Evolutionary conservation across 2,329 filamentous ascomycete genomes (phyloP).

Genomic region (Lomentospora prolificans): DNA sequence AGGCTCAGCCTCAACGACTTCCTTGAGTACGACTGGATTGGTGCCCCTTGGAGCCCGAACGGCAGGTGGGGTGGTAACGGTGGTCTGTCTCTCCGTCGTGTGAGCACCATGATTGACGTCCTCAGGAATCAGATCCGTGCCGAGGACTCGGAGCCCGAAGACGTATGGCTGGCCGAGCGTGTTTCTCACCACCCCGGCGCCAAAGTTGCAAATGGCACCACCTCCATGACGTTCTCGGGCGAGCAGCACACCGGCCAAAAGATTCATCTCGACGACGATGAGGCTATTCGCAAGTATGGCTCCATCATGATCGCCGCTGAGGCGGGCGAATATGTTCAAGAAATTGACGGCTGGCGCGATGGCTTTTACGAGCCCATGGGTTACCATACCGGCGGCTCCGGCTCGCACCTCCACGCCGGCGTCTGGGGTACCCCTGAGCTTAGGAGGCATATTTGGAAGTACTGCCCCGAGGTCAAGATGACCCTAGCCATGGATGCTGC

Average conservation of each 20-base stretch:
- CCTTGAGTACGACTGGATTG: conserved; percentile 43
- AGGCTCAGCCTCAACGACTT: conserved; percentile 36
- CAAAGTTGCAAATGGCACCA: conserved; percentile 40
- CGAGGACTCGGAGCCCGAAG: conserved; percentile 38
- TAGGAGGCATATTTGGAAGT: conserved; percentile 42
- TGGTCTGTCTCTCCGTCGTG: conserved; percentile 40
- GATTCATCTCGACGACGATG: conserved; percentile 14
- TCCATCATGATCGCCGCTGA: conserved; percentile 18
- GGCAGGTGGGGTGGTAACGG: conserved; percentile 40
- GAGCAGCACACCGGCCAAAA: conserved; percentile 31
- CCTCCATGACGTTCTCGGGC: conserved; percentile 38
- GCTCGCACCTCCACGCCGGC: conserved; percentile 29
- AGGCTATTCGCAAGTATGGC: conserved; percentile 15
- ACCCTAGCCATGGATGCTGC: conserved; percentile 44
- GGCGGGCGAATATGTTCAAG: conserved; percentile 25
- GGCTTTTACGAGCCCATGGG: conserved; percentile 49
- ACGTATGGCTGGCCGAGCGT: conserved; percentile 45
- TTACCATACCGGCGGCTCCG: conserved; percentile 44
- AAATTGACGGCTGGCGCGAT: conserved; percentile 39
- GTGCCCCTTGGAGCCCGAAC: conserved; percentile 35
- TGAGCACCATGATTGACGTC: conserved; percentile 42
- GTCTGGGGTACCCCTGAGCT: conserved; percentile 39
- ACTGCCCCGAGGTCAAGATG: conserved; percentile 51
- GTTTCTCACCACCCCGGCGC: conserved; percentile 37
- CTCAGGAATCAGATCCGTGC: conserved; percentile 35